Evolutionary conservation across 306 rosid genomes (phyloP).

Genomic region (Quercus alba): DNA sequence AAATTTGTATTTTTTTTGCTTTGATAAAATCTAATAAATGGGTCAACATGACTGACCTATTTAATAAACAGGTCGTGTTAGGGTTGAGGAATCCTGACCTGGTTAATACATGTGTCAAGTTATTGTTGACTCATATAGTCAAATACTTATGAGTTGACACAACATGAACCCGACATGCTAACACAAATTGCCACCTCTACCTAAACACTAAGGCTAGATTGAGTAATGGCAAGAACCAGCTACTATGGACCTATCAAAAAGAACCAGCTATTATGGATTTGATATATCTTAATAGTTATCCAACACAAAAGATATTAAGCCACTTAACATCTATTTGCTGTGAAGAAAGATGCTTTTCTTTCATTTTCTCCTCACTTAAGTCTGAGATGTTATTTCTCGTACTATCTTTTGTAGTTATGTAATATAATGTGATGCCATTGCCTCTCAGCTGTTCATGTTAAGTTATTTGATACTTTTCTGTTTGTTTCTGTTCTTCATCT

Average conservation of each 20-base stretch:
- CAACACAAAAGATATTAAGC: not conserved
- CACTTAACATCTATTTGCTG: not conserved
- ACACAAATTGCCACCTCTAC: too few species aligned
- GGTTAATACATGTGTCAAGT: too few species aligned
- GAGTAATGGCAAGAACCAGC: not conserved
- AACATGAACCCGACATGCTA: too few species aligned
- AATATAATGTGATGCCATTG: slow-evolving; percentile 3
- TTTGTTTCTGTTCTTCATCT: slow-evolving; percentile 15
- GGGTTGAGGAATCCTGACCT: too few species aligned
- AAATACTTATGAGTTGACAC: too few species aligned
- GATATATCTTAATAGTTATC: not conserved
- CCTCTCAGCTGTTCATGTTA: slow-evolving; percentile 7
- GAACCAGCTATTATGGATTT: not conserved
- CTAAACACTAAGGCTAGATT: not conserved
- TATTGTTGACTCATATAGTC: too few species aligned
- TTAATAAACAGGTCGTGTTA: too few species aligned
- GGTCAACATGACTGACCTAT: too few species aligned
- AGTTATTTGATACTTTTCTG: not conserved
- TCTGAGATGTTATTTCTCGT: not conserved
- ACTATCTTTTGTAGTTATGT: not conserved
- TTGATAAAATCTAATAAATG: too few species aligned
- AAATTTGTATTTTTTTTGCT: too few species aligned
- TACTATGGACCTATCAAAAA: too few species aligned
- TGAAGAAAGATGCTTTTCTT: not conserved
- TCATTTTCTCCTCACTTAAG: not conserved